Conservation (phyloP, 1,284 basidiomycete species). For the Cryptococcus depauperatus region DNA sequence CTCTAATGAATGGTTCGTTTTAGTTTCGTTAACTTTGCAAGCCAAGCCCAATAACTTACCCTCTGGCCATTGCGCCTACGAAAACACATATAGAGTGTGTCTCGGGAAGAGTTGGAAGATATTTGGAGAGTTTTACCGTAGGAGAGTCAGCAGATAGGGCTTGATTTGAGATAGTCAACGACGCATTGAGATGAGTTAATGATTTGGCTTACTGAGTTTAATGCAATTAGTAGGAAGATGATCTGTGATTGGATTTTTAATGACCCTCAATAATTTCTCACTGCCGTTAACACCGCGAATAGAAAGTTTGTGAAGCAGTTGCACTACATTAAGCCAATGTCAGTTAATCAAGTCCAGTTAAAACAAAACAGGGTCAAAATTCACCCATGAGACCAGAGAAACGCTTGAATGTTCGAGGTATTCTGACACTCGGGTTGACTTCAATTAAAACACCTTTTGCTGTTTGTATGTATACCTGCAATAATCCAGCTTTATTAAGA, state of each 20-base stretch:
- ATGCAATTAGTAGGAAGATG: constrained; percentile 92
- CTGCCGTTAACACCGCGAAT: constrained; percentile 94
- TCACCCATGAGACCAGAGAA: constrained; percentile 97
- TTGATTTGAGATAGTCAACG: constrained; percentile 33
- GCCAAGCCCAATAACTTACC: constrained; percentile 42
- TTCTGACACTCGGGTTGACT: constrained; percentile 94
- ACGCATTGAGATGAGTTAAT: neutral
- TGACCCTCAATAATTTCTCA: constrained; percentile 92
- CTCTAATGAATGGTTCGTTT: constrained; percentile 45
- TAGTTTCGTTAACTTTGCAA: neutral
- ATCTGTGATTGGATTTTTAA: constrained; percentile 96
- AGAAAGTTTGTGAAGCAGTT: constrained; percentile 90
- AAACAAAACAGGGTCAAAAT: constrained; percentile 28
- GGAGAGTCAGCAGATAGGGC: constrained; percentile 88
- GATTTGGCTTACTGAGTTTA: constrained; percentile 69
- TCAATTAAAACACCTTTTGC: constrained; percentile 95
- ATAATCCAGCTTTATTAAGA: constrained; percentile 89
- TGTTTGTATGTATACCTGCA: constrained; percentile 98
- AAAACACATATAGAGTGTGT: constrained; percentile 90
- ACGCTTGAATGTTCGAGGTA: constrained; percentile 96
- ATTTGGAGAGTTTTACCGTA: constrained; percentile 70
- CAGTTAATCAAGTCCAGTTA: neutral
- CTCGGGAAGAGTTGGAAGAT: constrained; percentile 71
- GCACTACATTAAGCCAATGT: constrained; percentile 55
- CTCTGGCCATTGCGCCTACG: constrained; percentile 94